Base-by-base conservation (phyloP, 1,139 yeast genomes). In the Candida mesenterica region DNA sequence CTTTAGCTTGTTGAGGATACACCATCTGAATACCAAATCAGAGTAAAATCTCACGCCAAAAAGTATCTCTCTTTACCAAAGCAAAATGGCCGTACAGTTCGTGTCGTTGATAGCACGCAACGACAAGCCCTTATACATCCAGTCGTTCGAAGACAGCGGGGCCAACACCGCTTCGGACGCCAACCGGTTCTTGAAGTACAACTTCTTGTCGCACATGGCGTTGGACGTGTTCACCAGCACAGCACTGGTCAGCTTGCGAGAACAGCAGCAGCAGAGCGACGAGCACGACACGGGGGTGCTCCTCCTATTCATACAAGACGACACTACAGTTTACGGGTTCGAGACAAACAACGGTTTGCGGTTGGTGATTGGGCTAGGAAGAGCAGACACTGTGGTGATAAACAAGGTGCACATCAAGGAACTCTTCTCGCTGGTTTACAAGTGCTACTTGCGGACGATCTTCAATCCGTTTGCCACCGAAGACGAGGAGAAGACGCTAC, bases 141-240 rank as follows among this genome's bases (percentile, higher is more conserved):
- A 78, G 49, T 62, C 77, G 24, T 71, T 79, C 38, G 65, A 61
- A 26, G 44, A 51, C 8, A 55, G 47, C 8, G 41, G 48, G 7
- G 33, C 43, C 16, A 32, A 43, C 23, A 48, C 47, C 25, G 47
- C 49, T 30, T 43, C 44, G 13, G 42, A 55, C 31, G 65, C 75
- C 38, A 72, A 76, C 45, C 66, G 65, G 41, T 61, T 75, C 36
- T 59, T 80, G 25, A 77, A 78, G 46, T 79, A 77, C 57, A 79
- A 80, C 49, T 79, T 79, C 45, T 58, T 80, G 23, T 71, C 83
- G 12, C 84, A 80, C 51, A 79, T 80, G 82, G 79, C 85, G 2
- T 56, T 80, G 16, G 87, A 80, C 52, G 69, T 79, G 15, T 78
- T 80, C 46, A 63, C 78, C 23, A 73, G 81, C 14, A 81, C 82